phyloP scores from a whole-genome alignment of 768 basidiomycete genomes.

The Pleurotus tuber-regium region DNA sequence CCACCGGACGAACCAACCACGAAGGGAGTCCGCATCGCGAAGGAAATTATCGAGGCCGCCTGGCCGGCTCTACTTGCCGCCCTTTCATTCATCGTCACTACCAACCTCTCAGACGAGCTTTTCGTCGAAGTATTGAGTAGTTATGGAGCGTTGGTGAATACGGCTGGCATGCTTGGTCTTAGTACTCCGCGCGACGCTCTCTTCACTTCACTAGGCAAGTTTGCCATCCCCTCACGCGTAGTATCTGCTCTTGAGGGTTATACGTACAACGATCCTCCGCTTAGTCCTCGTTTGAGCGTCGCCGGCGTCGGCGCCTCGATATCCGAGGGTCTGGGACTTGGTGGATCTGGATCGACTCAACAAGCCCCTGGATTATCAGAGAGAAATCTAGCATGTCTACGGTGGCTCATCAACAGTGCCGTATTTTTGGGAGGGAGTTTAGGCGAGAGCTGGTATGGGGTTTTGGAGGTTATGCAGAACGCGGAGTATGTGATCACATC shows the following conservation, averaged over 20 bases:
- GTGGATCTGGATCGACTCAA: conserved; percentile 28
- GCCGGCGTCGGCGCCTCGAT: conserved; percentile 55
- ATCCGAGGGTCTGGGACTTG: conserved; percentile 68
- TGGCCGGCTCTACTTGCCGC: conserved; percentile 95
- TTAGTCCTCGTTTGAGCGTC: conserved; percentile 56
- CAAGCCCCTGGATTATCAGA: conserved; percentile 79
- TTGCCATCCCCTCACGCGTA: conserved; percentile 87
- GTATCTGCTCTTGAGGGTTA: conserved; percentile 72
- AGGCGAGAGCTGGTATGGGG: conserved; percentile 89
- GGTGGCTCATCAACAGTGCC: conserved; percentile 74
- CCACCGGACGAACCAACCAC: conserved; percentile 42
- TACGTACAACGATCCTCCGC: conserved; percentile 40
- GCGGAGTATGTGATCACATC: conserved; percentile 87
- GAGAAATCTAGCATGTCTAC: conserved; percentile 88
- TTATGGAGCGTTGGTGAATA: conserved; percentile 80
- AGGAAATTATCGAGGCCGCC: conserved; percentile 78
- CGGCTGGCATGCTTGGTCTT: conserved; percentile 86
- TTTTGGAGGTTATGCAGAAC: conserved; percentile 90
- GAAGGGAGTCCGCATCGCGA: conserved; percentile 59
- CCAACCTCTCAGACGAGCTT: conserved; percentile 88
- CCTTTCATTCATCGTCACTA: conserved; percentile 84
- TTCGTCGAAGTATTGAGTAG: conserved; percentile 79
- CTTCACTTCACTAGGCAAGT: conserved; percentile 84
- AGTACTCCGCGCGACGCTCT: conserved; percentile 91
- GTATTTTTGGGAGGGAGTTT: conserved; percentile 82